Base-by-base conservation (phyloP, 2,329 filamentous ascomycete species). In the Cladosporium halotolerans region DNA sequence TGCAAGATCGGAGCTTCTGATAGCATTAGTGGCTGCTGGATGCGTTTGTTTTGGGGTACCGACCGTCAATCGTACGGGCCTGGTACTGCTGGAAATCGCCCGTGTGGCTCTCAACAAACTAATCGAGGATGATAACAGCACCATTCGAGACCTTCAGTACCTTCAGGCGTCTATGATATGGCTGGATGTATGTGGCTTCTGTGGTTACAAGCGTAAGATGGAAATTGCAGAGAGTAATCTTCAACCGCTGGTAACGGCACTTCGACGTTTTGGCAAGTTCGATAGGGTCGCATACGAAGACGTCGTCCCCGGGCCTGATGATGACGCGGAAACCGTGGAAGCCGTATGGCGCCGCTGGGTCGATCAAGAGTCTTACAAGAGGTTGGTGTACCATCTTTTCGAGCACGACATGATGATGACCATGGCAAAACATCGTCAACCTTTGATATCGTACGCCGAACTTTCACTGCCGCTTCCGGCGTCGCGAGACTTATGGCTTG, bases 11-110 rank as follows among this genome's bases (percentile, higher is more conserved):
- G 64, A 68, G 45, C 62, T 63, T 16, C 48, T 68, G 14, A 60
- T 58, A 3, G 66, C 66, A 0, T 53, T 68, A 3, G 60, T 68
- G 9, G 65, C 60, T 19, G 66, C 65, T 9, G 65, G 66, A 0
- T 68, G 65, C 39, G 60, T 67, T 3, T 68, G 65, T 46, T 66
- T 68, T 48, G 65, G 65, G 4, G 61, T 67, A 19, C 63, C 63
- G 4, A 61, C 63, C 2, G 64, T 68, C 2, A 64, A 56, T 14
- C 62, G 60, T 9, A 68, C 66, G 6, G 66, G 66, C 0, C 53
- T 67, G 2, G 56, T 64, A 2, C 55, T 68, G 1, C 62, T 66
- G 11, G 65, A 68, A 44, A 66, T 68, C 36, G 60, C 63, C 13
- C 58, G 64, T 44, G 62, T 65, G 4, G 62, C 66, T 9, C 50